A percentile compares a stretch with the other conserved stretches of the same genome.
These are phyloP conservation scores for Ogataea nakhonphanomensis DNA, from an alignment of 805 yeast species.

Conservation along the genomic window DNA sequence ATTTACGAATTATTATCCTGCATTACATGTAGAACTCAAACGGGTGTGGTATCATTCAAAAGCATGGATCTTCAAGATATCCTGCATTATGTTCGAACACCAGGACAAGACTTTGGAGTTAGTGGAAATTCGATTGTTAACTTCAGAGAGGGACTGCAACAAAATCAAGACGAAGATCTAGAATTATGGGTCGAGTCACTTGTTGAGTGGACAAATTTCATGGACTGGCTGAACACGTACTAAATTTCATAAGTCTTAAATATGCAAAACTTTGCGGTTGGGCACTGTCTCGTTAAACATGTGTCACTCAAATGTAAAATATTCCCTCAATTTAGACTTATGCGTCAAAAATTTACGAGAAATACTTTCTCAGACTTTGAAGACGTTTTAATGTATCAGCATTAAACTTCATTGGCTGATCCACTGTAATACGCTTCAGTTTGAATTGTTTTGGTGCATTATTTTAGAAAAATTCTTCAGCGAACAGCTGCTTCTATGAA, in stretches of 20 bases:
- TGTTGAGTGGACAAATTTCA: slow-evolving; percentile 2
- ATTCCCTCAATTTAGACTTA: too few relatives aligned
- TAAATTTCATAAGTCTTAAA: not conserved
- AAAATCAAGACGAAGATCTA: not conserved
- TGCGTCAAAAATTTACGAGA: too few relatives aligned
- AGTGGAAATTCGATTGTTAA: not conserved
- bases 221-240: not conserved
- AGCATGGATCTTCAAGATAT: slow-evolving; percentile 1
- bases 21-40: slow-evolving; percentile 1
- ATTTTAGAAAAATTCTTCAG: too few relatives aligned
- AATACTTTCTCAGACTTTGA: too few relatives aligned
- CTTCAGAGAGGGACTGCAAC: not conserved
- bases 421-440: too few relatives aligned
- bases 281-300: too few relatives aligned
- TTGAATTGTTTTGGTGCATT: too few relatives aligned
- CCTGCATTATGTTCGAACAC: not conserved
- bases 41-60: slow-evolving; percentile 1
- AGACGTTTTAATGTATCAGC: too few relatives aligned
- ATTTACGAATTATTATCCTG: not conserved
- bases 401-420: too few relatives aligned
- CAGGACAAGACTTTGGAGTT: slow-evolving; percentile 2
- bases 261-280: too few relatives aligned
- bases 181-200: not conserved
- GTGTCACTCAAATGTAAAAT: too few relatives aligned
- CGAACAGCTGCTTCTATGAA: too few relatives aligned